Evolutionary conservation across 192 early-diverging fungal genomes (phyloP), one percentile per base, ranked within the genome.

Genomic region (Pilobolus umbonatus): DNA sequence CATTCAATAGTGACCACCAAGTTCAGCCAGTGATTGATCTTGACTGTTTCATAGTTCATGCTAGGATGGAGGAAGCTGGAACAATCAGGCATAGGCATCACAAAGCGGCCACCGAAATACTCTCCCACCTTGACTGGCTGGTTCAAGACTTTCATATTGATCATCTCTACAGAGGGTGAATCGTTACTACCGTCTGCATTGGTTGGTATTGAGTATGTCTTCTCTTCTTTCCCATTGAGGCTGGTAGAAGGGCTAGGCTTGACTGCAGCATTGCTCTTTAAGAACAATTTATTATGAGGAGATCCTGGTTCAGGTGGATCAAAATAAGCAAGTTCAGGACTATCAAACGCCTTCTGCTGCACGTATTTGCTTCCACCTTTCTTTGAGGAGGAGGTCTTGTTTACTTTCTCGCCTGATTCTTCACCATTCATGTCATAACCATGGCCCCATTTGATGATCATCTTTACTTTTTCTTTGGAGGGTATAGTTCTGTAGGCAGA

Each of bases 71-170:
- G 17, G 12, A 68, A 14, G 14, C 49, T 39, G 6, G 43, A 42
- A 11, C 67, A 68, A n/a, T 36, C 38, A 30, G 67, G 67, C n/a
- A 68, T 25, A 36, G 67, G 60, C 15, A 68, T n/a, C 5, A 62
- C 67, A 62, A 68, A 68, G 2, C 61, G 55, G 0, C 60, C 60
- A 31, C 45, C 45, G 32, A 64, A 64, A 12, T 48, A 56, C 7
- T 64, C 55, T 7, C 62, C 62, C n/a, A 64, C 15, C 36, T 55
- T 24, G 0, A 64, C 44, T 14, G 34, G 21, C 11, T 64, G 62
- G n/a, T 62, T 38, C 17, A 68, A 5, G 1, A 44, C 25, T 29
- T 68, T 68, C 4, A 68, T 5, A 45, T 68, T 68, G 3, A 64
- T 32, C 12, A 42, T 4, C 14, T 42, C 39, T 3, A 17, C 15